These are phyloP conservation scores for Cadophora luteo-olivacea DNA, from an alignment of 2,329 filamentous ascomycete genomes.

Conservation along the genomic window DNA sequence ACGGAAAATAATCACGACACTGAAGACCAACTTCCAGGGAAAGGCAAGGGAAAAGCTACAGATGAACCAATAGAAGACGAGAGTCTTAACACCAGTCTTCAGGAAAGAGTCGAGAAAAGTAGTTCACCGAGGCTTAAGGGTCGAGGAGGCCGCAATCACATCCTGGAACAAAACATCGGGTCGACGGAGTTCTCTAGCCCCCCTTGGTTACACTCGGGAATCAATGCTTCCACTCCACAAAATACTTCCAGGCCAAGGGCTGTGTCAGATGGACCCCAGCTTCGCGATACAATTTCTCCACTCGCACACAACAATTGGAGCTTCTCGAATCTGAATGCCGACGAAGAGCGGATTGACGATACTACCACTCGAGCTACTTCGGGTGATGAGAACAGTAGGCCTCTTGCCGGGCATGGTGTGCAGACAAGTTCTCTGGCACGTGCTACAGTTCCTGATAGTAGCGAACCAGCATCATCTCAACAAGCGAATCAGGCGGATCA, in stretches of 20 bases:
- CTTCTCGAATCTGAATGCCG: conserved; percentile 52
- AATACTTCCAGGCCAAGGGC: conserved; percentile 53
- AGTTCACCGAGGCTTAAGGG: conserved; percentile 13
- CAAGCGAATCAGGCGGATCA: conserved; percentile 19
- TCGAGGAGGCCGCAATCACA: conserved; percentile 8
- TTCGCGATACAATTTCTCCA: conserved; percentile 53
- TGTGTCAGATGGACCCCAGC: conserved; percentile 61
- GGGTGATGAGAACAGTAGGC: conserved; percentile 5
- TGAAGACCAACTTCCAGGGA: conserved; percentile 19
- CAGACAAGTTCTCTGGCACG: neutral
- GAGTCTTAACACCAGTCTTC: neutral
- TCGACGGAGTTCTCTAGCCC: conserved; percentile 7
- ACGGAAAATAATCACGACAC: neutral
- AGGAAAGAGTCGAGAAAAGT: conserved; percentile 10
- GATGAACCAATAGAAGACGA: conserved; percentile 18
- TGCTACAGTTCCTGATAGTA: neutral
- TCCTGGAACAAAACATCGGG: conserved; percentile 7
- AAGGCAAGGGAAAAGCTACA: conserved; percentile 32
- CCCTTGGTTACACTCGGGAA: conserved; percentile 13
- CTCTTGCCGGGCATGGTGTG: neutral
- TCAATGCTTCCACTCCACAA: conserved; percentile 3
- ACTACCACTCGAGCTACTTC: neutral
- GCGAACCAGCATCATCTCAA: neutral
- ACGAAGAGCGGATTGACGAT: conserved; percentile 10
- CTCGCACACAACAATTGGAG: conserved; percentile 68